Evolutionary conservation across 768 basidiomycete genomes (phyloP).

Genomic region (Kwoniella shandongensis): DNA sequence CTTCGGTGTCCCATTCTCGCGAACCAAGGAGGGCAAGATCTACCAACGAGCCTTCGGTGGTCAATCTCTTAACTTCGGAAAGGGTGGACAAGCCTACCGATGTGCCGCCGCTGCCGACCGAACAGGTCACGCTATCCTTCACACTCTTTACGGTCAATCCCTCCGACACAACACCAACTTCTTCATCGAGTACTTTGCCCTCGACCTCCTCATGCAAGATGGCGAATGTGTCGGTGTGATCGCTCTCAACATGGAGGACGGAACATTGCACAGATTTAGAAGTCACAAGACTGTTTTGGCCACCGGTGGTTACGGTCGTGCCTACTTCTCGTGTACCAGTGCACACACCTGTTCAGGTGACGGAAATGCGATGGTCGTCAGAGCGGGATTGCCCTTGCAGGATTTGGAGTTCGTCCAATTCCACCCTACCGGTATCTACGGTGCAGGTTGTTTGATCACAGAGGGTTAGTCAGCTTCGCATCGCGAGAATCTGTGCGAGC

Average conservation of each 20-base stretch:
- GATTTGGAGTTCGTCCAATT: conserved; percentile 99
- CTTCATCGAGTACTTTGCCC: conserved; percentile 99
- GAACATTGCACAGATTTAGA: conserved; percentile 96
- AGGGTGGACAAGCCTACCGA: conserved; percentile 98
- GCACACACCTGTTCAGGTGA: conserved; percentile 99
- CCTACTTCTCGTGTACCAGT: conserved; percentile 95
- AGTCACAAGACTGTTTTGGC: conserved; percentile 97
- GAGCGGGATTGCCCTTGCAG: conserved; percentile 94
- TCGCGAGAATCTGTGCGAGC: too few species aligned
- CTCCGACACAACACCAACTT: conserved; percentile 99
- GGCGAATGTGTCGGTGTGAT: conserved; percentile 99
- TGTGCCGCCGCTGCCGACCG: conserved; percentile 98
- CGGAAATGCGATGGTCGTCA: conserved; percentile 96
- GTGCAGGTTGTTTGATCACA: conserved; percentile 97
- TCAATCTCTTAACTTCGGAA: conserved; percentile 92
- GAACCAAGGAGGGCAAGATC: conserved; percentile 97
- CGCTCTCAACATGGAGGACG: conserved; percentile 99
- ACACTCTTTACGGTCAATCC: conserved; percentile 98
- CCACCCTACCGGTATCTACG: conserved; percentile 99
- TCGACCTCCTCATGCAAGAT: conserved; percentile 97
- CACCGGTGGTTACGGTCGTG: conserved; percentile 95
- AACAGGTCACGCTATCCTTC: conserved; percentile 95
- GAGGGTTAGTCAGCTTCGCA: conserved; percentile 78
- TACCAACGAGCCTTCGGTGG: conserved; percentile 99
- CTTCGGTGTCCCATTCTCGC: conserved; percentile 96